Evolutionary conservation across 495 filamentous ascomycete genomes (phyloP).

Genomic region (Halenospora varia): DNA sequence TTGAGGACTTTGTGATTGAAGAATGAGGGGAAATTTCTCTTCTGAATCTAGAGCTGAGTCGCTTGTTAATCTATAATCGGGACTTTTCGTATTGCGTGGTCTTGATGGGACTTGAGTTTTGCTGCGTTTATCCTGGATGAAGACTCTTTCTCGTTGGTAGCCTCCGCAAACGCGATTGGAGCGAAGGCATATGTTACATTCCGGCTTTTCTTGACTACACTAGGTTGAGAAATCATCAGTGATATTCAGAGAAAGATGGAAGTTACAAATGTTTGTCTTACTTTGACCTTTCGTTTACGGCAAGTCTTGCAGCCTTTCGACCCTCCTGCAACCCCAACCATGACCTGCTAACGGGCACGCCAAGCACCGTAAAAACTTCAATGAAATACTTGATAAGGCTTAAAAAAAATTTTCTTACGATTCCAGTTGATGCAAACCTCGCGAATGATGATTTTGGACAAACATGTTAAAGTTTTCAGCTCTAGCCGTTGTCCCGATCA

Average conservation of each 20-base stretch:
- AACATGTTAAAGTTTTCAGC: no score
- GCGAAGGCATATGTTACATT: conserved; percentile 33
- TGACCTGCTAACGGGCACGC: no score
- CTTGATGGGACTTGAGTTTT: conserved; percentile 3
- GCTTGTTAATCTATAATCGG: neutral
- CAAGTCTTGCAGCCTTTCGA: conserved; percentile 46
- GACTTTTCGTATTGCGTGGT: neutral
- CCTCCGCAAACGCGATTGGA: conserved; percentile 34
- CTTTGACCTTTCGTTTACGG: conserved; percentile 37
- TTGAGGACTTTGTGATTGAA: no score
- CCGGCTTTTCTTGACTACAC: conserved; percentile 36
- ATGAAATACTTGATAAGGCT: no score
- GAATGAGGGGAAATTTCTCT: no score
- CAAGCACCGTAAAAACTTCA: no score
- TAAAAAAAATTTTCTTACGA: no score
- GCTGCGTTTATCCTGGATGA: conserved; percentile 24
- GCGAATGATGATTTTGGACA: no score
- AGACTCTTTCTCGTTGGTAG: conserved; percentile 33
- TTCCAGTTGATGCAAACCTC: no score
- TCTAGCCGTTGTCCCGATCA: no score
- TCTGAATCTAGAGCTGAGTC: no score
- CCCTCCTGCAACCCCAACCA: conserved; percentile 44
- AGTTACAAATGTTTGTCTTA: conserved; percentile 18
- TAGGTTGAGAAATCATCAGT: conserved; percentile 7
- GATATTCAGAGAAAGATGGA: neutral